Conservation (phyloP, 179 eudicot genomes). For the Monotropa hypopitys region DNA sequence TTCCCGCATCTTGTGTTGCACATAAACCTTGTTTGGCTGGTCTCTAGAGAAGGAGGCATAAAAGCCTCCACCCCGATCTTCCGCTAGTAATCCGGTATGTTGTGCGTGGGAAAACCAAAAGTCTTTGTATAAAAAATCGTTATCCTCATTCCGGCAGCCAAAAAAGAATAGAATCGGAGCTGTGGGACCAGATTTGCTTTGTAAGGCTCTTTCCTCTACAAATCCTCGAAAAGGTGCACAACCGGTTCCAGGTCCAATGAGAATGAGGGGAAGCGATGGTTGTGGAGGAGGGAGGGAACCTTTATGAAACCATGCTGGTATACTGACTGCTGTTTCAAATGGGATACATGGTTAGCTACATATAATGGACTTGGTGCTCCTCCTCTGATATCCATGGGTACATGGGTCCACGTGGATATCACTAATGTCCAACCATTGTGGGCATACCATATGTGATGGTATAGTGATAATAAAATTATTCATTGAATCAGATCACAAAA, state of each 20-base stretch:
- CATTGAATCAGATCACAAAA: neutral
- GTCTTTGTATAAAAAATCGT: conserved; percentile 59
- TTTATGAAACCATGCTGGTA: conserved; percentile 84
- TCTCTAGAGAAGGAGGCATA: conserved; percentile 78
- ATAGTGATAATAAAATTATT: neutral
- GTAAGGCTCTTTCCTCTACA: conserved; percentile 66
- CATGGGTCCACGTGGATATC: neutral
- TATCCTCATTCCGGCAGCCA: conserved; percentile 67
- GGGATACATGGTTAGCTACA: neutral
- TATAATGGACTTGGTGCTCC: too few species aligned
- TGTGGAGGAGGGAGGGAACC: conserved; percentile 82
- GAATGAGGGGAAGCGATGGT: conserved; percentile 81
- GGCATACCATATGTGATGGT: neutral
- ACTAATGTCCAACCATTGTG: neutral
- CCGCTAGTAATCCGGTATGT: conserved; percentile 57
- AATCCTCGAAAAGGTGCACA: conserved; percentile 97
- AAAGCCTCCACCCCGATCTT: conserved; percentile 86
- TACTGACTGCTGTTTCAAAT: conserved; percentile 33
- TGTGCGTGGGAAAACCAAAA: conserved; percentile 63
- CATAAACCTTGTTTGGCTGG: conserved; percentile 80
- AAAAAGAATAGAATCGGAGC: conserved; percentile 86
- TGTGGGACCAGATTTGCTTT: conserved; percentile 37
- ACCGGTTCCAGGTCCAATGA: conserved; percentile 93
- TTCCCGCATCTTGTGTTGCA: conserved; percentile 81
- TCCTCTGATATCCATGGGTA: too few species aligned